Evolutionary conservation across 352 stramenopile genomes (phyloP).

Genomic region (Pythium sukuiense): DNA sequence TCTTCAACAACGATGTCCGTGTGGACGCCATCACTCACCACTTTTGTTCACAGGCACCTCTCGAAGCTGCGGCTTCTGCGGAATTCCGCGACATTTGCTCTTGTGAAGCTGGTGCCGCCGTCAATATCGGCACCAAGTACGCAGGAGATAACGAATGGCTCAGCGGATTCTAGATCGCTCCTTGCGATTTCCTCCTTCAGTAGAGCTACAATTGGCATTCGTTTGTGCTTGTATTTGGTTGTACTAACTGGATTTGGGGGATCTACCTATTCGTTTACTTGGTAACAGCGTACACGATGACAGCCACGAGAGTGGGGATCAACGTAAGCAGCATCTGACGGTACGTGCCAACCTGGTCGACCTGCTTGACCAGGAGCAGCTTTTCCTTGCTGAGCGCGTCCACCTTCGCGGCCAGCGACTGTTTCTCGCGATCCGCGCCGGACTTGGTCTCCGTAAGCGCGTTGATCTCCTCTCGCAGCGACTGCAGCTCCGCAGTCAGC

Average conservation of each 20-base stretch:
- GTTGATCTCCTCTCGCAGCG: constrained; percentile 44
- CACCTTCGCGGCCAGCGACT: constrained; percentile 33
- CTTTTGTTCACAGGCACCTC: constrained; percentile 49
- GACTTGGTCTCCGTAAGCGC: constrained; percentile 27
- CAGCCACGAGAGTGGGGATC: constrained; percentile 52
- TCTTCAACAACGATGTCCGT: too few relatives aligned
- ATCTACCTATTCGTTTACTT: constrained; percentile 32
- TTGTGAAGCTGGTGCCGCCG: constrained; percentile 39
- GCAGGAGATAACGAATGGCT: constrained; percentile 76
- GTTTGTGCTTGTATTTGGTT: neutral
- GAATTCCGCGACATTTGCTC: constrained; percentile 78
- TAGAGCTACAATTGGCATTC: constrained; percentile 19
- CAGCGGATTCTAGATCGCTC: constrained; percentile 58
- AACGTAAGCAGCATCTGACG: constrained; percentile 53
- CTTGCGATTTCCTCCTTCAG: neutral
- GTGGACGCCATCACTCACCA: too few relatives aligned
- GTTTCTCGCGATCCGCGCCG: constrained; percentile 24
- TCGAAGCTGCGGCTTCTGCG: constrained; percentile 62
- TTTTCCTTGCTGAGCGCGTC: constrained; percentile 44
- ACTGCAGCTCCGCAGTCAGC: constrained; percentile 51
- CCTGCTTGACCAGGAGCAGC: constrained; percentile 37
- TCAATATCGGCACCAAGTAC: constrained; percentile 79
- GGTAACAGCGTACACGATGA: constrained; percentile 50
- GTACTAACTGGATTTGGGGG: neutral
- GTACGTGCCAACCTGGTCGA: constrained; percentile 61